Percentiles rank a stretch among this genome's conserved stretches.
Evolutionary conservation across 768 basidiomycete genomes (phyloP).

Genomic region (Cyathus striatus): DNA sequence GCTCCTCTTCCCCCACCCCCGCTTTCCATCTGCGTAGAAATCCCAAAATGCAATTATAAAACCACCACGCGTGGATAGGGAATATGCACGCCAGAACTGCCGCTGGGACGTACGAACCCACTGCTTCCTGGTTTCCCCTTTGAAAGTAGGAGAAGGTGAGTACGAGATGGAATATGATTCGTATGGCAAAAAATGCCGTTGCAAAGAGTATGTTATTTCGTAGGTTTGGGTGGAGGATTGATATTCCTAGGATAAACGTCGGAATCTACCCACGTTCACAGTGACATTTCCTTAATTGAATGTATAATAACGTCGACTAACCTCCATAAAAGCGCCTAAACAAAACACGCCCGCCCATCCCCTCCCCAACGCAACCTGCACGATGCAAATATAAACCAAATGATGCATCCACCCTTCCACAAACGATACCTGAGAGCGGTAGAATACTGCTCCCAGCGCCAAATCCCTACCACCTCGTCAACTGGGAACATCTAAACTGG

Average conservation of each 20-base stretch:
- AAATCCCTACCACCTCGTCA: slow-evolving; percentile 32
- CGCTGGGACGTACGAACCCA: slow-evolving; percentile 32
- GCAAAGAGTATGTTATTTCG: slow-evolving; percentile 49
- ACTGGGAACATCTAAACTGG: slow-evolving; percentile 13
- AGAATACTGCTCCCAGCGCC: slow-evolving; percentile 37
- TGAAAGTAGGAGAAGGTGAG: slow-evolving; percentile 25
- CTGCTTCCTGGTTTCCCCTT: slow-evolving; percentile 20
- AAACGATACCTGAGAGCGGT: slow-evolving; percentile 40
- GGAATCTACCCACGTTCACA: slow-evolving; percentile 30
- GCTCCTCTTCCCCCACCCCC: slow-evolving; percentile 8
- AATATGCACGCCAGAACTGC: slow-evolving; percentile 34
- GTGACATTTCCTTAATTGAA: no score
- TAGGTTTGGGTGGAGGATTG: slow-evolving; percentile 34
- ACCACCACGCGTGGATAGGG: slow-evolving; percentile 51
- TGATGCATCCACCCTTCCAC: slow-evolving; percentile 56
- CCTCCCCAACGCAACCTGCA: slow-evolving; percentile 29
- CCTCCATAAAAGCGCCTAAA: slow-evolving; percentile 44
- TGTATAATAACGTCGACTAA: no score
- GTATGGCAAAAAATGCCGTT: slow-evolving; percentile 42
- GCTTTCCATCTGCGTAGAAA: slow-evolving; percentile 37
- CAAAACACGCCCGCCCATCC: slow-evolving; percentile 38
- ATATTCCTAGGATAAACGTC: slow-evolving; percentile 46
- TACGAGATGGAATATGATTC: slow-evolving; percentile 40
- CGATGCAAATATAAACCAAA: slow-evolving; percentile 33
- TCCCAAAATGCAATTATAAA: slow-evolving; percentile 42